Conservation (phyloP, 2,329 filamentous ascomycete genomes). For the Aschersonia sp. region DNA sequence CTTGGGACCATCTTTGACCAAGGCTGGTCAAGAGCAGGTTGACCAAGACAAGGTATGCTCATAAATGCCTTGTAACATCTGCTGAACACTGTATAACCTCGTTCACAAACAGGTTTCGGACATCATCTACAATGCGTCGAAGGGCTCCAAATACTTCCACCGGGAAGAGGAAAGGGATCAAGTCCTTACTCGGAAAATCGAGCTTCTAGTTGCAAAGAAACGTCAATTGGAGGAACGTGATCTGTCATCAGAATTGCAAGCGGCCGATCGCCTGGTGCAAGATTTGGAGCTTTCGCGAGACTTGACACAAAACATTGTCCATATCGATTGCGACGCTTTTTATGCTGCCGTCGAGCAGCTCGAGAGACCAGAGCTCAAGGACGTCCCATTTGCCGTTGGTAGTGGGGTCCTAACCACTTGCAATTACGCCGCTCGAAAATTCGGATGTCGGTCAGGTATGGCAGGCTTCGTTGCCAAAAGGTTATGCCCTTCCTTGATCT, state of each 20-base stretch:
- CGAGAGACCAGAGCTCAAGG: slow-evolving; percentile 68
- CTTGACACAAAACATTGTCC: slow-evolving; percentile 71
- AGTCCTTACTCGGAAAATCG: slow-evolving; percentile 72
- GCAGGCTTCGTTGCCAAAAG: slow-evolving; percentile 91
- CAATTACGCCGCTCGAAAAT: slow-evolving; percentile 84
- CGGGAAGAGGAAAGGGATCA: slow-evolving; percentile 77
- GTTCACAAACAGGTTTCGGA: slow-evolving; percentile 55
- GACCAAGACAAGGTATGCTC: slow-evolving; percentile 65
- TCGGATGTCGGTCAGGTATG: slow-evolving; percentile 89
- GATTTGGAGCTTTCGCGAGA: slow-evolving; percentile 70
- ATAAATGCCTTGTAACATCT: background rate
- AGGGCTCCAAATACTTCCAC: slow-evolving; percentile 91
- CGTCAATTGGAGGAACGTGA: slow-evolving; percentile 61
- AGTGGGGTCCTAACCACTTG: slow-evolving; percentile 48
- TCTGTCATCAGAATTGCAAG: slow-evolving; percentile 55
- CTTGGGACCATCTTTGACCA: slow-evolving; percentile 80
- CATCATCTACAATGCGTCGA: slow-evolving; percentile 92
- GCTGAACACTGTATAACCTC: background rate
- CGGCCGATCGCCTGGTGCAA: slow-evolving; percentile 67
- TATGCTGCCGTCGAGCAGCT: slow-evolving; percentile 88
- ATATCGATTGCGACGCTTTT: slow-evolving; percentile 95
- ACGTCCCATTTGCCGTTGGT: slow-evolving; percentile 85
- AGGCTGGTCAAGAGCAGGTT: slow-evolving; percentile 85
- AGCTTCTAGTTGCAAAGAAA: slow-evolving; percentile 63
- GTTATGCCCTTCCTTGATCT: slow-evolving; percentile 72